These are phyloP conservation scores for Clavariopsis aquatica DNA, from an alignment of 495 filamentous ascomycete species.

Conservation along the genomic window DNA sequence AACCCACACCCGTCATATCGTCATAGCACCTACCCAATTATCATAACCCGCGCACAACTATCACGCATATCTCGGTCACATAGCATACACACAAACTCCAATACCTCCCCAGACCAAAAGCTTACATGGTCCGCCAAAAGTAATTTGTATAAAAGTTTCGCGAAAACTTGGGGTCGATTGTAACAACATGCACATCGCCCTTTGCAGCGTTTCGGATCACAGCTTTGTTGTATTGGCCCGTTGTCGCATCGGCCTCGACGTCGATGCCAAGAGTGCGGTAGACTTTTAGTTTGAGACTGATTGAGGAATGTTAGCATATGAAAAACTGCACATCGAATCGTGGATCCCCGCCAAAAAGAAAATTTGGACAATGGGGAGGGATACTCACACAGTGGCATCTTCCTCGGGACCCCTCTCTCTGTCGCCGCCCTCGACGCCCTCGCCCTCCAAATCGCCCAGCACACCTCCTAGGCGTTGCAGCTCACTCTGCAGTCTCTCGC, in stretches of 20 bases:
- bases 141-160: slow-evolving; percentile 93
- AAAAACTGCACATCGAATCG: too few relatives aligned
- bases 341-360: not conserved
- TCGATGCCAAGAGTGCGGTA: slow-evolving; percentile 91
- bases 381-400: slow-evolving; percentile 52
- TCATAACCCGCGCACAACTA: too few relatives aligned
- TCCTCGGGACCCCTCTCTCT: slow-evolving; percentile 58
- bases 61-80: too few relatives aligned
- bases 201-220: slow-evolving; percentile 83
- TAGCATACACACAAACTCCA: not conserved
- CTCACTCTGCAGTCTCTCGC: slow-evolving; percentile 81
- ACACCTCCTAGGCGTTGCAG: slow-evolving; percentile 72
- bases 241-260: slow-evolving; percentile 71
- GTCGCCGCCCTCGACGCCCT: slow-evolving; percentile 66
- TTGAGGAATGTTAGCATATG: not conserved
- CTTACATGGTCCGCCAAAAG: slow-evolving; percentile 84
- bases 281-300: slow-evolving; percentile 79
- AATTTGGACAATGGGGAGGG: not conserved
- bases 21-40: too few relatives aligned
- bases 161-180: slow-evolving; percentile 89
- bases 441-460: slow-evolving; percentile 78
- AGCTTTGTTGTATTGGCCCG: slow-evolving; percentile 80
- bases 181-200: slow-evolving; percentile 92
- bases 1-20: too few relatives aligned
- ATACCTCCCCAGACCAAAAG: not conserved